Base-by-base conservation (phyloP, 352 stramenopile genomes). In the Globisporangium alternatum region DNA sequence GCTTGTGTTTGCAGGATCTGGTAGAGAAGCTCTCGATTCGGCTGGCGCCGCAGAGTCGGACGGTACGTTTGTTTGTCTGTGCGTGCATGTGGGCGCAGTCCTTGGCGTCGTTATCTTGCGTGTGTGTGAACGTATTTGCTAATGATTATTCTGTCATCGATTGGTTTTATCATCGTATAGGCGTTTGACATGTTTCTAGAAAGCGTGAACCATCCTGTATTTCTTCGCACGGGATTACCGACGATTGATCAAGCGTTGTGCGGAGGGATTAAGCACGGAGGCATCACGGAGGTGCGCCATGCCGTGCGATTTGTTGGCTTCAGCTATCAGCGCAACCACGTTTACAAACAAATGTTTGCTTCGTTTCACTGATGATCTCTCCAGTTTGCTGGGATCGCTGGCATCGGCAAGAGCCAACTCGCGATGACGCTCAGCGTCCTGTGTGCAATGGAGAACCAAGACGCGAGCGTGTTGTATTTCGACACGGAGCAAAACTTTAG, bases 121-220 rank as follows among this genome's bases (percentile, higher is more conserved):
- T 30, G 8, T 53, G 47, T 10, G 48, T 54, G 48, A 22, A 13
- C 15, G 5, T 55, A 21, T 39, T 7, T 12, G 49, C 31, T 39
- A 5, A 1, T 25, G 6, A 21, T 13, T 4, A 39, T 12, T 15
- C 15, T 39, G 17, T 25, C 19, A 9, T 48, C 13, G 12, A 21
- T 48, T 7, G 43, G 0, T 35, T 22, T n/a, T 10, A 13, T 15
- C 25, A 5, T 30, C 22, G 35, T 21, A 2, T 37, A 94, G 86
- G 86, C 78, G 1, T 88, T 95, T 53, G 84, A 90, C 19, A 72
- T 95, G 73, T 95, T 93, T 60, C 60, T 95, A 43, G 72, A 88
- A 63, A 87, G 77, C 39, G 75, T 69, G 39, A 93, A 92, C 56
- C 74, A 83, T 17, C 83, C 86, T 5, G 75, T 71, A 56, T 79